phyloP scores from a whole-genome alignment of 2,329 filamentous ascomycete genomes.

The Fonsecaea monophora region DNA sequence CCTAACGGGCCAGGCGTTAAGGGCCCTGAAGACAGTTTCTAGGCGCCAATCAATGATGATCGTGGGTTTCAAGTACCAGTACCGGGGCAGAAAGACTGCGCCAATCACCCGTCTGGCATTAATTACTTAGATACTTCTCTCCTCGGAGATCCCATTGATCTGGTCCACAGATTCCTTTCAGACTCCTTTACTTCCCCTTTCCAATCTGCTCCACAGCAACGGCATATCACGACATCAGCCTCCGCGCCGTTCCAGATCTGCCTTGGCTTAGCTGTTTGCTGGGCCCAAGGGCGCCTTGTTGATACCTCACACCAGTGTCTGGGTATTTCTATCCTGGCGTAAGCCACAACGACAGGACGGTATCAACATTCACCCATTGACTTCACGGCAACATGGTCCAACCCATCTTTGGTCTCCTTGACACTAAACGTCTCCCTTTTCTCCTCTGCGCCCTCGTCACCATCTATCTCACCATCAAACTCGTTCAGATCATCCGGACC shows the following conservation, averaged over 20 bases:
- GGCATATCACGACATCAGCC: neutral
- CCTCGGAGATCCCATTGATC: too few species aligned
- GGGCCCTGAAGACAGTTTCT: neutral
- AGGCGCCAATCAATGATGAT: neutral
- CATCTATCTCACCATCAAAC: slow-evolving; percentile 12
- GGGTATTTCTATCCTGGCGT: neutral
- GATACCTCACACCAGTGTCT: neutral
- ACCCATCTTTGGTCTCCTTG: neutral
- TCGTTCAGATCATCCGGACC: neutral
- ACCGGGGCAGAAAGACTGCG: too few species aligned
- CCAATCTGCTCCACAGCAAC: neutral
- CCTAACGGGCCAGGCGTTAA: neutral
- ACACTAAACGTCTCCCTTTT: neutral
- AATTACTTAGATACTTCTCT: too few species aligned
- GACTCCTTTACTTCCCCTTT: too few species aligned
- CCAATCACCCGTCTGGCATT: neutral
- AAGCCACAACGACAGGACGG: neutral
- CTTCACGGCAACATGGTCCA: neutral
- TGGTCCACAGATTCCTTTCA: too few species aligned
- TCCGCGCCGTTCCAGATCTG: neutral
- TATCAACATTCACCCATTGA: neutral
- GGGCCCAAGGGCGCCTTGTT: neutral
- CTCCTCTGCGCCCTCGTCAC: neutral
- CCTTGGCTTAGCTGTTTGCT: neutral
- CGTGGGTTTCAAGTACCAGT: neutral